Percentiles rank a stretch among this genome's conserved stretches.
Conservation (phyloP, 345 rosid species). For the Hibiscus syriacus region DNA sequence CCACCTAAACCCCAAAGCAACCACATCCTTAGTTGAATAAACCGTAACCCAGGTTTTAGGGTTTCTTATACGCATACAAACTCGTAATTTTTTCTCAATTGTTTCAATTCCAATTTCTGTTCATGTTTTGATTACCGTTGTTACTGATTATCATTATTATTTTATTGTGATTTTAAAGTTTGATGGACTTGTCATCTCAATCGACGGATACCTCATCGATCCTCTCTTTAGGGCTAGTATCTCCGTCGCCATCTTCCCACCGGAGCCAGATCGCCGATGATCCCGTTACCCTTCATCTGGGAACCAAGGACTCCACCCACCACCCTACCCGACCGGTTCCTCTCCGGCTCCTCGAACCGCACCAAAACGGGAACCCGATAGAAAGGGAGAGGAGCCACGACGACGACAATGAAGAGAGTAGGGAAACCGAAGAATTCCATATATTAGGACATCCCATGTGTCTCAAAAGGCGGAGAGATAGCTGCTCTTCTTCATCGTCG, state of each 20-base stretch:
- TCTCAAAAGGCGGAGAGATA: constrained; percentile 36
- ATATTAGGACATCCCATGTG: constrained; percentile 66
- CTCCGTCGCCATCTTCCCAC: constrained; percentile 4
- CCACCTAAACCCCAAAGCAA: neutral
- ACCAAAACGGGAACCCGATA: constrained; percentile 24
- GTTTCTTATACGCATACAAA: neutral
- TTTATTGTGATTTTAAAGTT: neutral
- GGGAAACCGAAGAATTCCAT: constrained; percentile 43
- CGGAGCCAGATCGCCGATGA: constrained; percentile 10
- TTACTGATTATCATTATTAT: neutral
- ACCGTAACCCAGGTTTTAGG: neutral
- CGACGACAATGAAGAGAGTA: constrained; percentile 22
- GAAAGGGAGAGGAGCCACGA: constrained; percentile 12
- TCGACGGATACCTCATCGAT: neutral
- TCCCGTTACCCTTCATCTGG: constrained; percentile 6
- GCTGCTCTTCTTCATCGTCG: constrained; percentile 16
- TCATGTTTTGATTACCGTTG: neutral
- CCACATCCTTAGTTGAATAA: neutral
- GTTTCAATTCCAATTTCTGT: neutral
- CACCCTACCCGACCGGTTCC: neutral
- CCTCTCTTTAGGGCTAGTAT: neutral
- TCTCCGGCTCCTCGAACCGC: constrained; percentile 11
- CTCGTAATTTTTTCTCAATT: neutral
- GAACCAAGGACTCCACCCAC: neutral
- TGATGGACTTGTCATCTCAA: constrained; percentile 8